These are phyloP conservation scores for Ogataea ganodermae DNA, from an alignment of 805 yeast genomes.

Conservation along the genomic window DNA sequence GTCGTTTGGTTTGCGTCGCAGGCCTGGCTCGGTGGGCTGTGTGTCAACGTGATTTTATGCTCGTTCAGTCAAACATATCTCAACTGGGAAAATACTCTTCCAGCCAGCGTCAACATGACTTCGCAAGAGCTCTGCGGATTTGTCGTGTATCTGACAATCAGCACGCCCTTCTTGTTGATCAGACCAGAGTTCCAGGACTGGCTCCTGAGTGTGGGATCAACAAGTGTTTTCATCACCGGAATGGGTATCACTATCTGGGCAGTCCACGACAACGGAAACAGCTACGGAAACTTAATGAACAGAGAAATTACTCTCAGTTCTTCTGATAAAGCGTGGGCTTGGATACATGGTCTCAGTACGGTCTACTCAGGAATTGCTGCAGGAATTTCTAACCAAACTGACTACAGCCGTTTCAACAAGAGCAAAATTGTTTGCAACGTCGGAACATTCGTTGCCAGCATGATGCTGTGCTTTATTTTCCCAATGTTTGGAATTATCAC, in stretches of 20 bases:
- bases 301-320: not conserved
- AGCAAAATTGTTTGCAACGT: constrained; percentile 9
- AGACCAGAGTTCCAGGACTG: constrained; percentile 41
- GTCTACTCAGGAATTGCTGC: constrained; percentile 43
- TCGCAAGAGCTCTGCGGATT: constrained; percentile 46
- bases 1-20: constrained; percentile 50
- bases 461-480: constrained; percentile 31
- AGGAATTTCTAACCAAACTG: constrained; percentile 40
- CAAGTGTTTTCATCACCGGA: not conserved
- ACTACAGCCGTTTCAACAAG: constrained; percentile 36
- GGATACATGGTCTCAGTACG: constrained; percentile 41
- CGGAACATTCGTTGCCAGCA: constrained; percentile 42
- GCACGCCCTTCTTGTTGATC: constrained; percentile 41
- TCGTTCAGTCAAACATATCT: constrained; percentile 41
- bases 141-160: constrained; percentile 45
- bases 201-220: constrained; percentile 8
- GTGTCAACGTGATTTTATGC: constrained; percentile 40
- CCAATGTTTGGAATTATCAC: constrained; percentile 49
- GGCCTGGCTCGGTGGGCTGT: constrained; percentile 48
- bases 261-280: constrained; percentile 33
- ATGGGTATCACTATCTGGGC: constrained; percentile 37
- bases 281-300: constrained; percentile 29
- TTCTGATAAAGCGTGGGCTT: constrained; percentile 20
- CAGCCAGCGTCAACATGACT: constrained; percentile 40
- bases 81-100: constrained; percentile 42